These are phyloP conservation scores for Limtongozyma cylindracea DNA, from an alignment of 805 yeast genomes.

Conservation along the genomic window DNA sequence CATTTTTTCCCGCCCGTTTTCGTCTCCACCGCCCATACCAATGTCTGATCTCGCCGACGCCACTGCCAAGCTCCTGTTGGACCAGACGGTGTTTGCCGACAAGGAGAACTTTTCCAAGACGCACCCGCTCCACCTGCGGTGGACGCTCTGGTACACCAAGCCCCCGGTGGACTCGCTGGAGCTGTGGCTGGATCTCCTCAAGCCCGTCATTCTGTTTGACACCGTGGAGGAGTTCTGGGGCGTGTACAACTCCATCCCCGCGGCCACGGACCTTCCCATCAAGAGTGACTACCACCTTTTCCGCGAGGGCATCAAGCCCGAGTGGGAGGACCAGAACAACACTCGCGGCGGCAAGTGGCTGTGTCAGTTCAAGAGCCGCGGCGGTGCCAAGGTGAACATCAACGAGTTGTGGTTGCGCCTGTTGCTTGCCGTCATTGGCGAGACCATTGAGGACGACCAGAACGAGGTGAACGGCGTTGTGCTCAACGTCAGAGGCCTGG, in stretches of 20 bases:
- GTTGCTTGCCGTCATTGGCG: conserved; percentile 79
- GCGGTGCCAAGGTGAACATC: conserved; percentile 29
- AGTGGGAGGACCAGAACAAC: conserved; percentile 90
- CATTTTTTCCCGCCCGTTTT: no score
- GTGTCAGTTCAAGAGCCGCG: conserved; percentile 39
- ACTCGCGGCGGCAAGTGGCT: conserved; percentile 87
- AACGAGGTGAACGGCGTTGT: conserved; percentile 89
- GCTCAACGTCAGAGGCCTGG: conserved; percentile 63
- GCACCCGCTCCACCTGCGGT: conserved; percentile 75
- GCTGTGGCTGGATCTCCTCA: conserved; percentile 79
- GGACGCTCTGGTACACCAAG: conserved; percentile 97
- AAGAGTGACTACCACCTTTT: conserved; percentile 90
- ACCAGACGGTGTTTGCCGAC: conserved; percentile 28
- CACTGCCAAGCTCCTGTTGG: conserved; percentile 17
- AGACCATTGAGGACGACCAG: conserved; percentile 65
- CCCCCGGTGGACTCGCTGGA: conserved; percentile 61
- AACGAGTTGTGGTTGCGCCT: conserved; percentile 87
- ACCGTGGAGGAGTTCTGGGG: conserved; percentile 99
- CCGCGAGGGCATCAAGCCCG: conserved; percentile 86
- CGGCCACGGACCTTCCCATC: conserved; percentile 71
- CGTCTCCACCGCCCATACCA: no score
- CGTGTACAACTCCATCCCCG: conserved; percentile 78
- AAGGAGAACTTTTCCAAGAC: conserved; percentile 44
- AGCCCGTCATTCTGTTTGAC: conserved; percentile 75
- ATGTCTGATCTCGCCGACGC: conserved; percentile 11